Evolutionary conservation across 495 filamentous ascomycete genomes (phyloP).

Genomic region (Articulospora tetracladia): DNA sequence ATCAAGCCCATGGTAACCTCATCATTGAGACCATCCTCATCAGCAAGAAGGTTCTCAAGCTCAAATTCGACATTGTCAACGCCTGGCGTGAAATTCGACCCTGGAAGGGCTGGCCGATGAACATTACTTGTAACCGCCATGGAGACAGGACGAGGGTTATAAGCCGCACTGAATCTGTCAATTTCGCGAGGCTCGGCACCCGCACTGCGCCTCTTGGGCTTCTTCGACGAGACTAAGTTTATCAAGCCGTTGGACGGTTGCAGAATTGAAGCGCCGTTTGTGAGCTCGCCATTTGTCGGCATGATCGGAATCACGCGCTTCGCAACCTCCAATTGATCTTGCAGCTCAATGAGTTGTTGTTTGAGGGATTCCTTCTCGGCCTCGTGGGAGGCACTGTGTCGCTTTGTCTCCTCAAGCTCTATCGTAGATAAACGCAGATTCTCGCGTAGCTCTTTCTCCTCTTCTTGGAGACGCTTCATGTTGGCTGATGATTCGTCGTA

Average conservation of each 20-base stretch:
- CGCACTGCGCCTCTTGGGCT: constrained; percentile 91
- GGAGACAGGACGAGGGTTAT: constrained; percentile 91
- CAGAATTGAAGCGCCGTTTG: constrained; percentile 58
- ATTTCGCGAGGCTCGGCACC: constrained; percentile 80
- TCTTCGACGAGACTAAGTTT: constrained; percentile 95
- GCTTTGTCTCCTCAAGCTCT: constrained; percentile 72
- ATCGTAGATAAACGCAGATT: constrained; percentile 68
- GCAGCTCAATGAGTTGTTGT: constrained; percentile 82
- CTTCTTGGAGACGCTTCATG: constrained; percentile 89
- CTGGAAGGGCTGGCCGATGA: constrained; percentile 61
- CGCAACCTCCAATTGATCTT: constrained; percentile 87
- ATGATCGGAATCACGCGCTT: constrained; percentile 59
- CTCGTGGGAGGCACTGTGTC: constrained; percentile 67
- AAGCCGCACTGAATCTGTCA: constrained; percentile 84
- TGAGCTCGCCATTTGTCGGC: constrained; percentile 63
- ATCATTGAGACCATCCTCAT: constrained; percentile 92
- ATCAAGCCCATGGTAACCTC: constrained; percentile 96
- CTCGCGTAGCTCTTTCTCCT: constrained; percentile 78
- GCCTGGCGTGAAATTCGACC: constrained; percentile 69
- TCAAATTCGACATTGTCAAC: constrained; percentile 89
- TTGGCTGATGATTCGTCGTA: constrained; percentile 83
- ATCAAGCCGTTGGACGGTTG: constrained; percentile 73
- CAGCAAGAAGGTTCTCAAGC: constrained; percentile 86
- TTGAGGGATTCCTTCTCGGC: constrained; percentile 78
- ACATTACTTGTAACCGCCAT: constrained; percentile 72